phyloP scores from a whole-genome alignment of 2,329 filamentous ascomycete species.

The Endothia cerciana region DNA sequence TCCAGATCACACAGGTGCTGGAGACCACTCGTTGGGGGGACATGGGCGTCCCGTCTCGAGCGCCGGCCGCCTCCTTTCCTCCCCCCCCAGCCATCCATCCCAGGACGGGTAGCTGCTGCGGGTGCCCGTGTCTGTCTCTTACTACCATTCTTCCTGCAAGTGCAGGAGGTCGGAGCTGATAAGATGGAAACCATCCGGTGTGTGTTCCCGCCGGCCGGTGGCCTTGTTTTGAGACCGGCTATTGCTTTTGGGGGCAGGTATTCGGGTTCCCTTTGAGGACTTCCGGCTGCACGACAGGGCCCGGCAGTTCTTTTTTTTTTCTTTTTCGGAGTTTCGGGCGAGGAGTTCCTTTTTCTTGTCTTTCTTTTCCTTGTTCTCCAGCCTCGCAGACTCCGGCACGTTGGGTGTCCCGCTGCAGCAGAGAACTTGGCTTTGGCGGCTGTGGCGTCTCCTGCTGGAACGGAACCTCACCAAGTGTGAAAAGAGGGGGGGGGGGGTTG shows the following conservation, averaged over 20 bases:
- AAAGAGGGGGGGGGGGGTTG: not conserved
- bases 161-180: conserved; percentile 8
- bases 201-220: conserved; percentile 14
- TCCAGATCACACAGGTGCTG: no score
- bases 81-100: not conserved
- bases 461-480: not conserved
- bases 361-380: not conserved
- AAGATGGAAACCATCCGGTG: conserved; percentile 22
- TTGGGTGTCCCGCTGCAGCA: not conserved
- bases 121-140: not conserved
- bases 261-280: no score
- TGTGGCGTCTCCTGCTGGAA: not conserved
- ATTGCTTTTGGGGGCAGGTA: no score
- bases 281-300: no score
- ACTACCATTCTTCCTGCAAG: conserved; percentile 13
- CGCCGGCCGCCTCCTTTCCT: not conserved
- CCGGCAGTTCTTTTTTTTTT: no score
- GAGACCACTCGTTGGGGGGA: not conserved
- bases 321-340: no score
- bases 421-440: not conserved
- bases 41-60: not conserved
- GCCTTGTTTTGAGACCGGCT: not conserved
- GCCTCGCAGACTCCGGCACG: no score
- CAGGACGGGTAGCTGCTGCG: conserved; percentile 18
- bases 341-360: no score